These are phyloP conservation scores for Lathyrus sativus DNA, from an alignment of 306 rosid species.

Conservation along the genomic window DNA sequence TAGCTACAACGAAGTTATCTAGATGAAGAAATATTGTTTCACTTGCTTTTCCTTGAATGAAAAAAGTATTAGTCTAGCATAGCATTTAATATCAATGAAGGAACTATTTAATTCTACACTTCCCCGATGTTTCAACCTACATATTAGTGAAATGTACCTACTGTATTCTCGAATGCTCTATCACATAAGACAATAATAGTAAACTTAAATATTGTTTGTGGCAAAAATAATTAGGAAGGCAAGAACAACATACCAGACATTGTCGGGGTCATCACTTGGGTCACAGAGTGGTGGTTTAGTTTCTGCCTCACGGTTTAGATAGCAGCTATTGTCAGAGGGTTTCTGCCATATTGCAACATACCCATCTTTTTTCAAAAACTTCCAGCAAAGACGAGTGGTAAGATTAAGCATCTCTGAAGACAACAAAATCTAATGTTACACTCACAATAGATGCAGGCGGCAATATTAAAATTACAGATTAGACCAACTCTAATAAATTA, in stretches of 20 bases:
- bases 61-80: no score
- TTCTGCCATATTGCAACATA: conserved; percentile 86
- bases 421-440: conserved; percentile 30
- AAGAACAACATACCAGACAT: conserved; percentile 63
- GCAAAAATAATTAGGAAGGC: conserved; percentile 35
- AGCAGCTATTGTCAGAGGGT: conserved; percentile 73
- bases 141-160: conserved; percentile 26
- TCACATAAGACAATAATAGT: conserved; percentile 18
- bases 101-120: background rate
- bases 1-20: no score
- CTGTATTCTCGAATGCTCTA: conserved; percentile 29
- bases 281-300: conserved; percentile 80
- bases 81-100: no score
- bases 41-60: no score
- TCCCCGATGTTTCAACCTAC: conserved; percentile 14
- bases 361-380: conserved; percentile 75
- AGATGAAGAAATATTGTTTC: no score
- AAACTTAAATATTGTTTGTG: conserved; percentile 30
- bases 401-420: conserved; percentile 89
- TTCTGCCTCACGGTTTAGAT: conserved; percentile 69
- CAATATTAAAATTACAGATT: conserved; percentile 13
- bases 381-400: conserved; percentile 88
- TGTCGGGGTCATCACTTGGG: conserved; percentile 77
- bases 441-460: conserved; percentile 24
- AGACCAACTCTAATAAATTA: conserved; percentile 29